Evolutionary conservation across 2,329 filamentous ascomycete species (phyloP), one percentile per base, ranked within the genome.

Genomic region (Sphaceloma murrayae): DNA sequence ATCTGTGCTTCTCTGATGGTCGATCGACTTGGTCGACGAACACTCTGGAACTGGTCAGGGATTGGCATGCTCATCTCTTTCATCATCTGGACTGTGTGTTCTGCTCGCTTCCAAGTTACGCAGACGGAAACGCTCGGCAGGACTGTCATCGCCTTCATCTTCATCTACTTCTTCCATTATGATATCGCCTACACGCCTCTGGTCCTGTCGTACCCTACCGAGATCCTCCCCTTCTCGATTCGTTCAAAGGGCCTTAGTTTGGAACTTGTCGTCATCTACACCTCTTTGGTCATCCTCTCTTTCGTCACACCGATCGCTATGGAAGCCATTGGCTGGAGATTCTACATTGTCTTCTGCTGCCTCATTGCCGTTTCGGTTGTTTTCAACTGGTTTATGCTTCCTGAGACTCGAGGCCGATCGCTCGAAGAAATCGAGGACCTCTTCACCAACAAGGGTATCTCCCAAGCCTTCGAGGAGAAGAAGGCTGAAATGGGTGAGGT

Each of bases 381-480:
- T 34, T 78, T 80, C 52, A 75, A 81, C 26, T 79, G 71, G 61
- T 77, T 77, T 65, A 72, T 80, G 59, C 80, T 78, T 58, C 71
- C 80, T 46, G 80, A 85, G 65, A 51, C 49, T 10, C 5, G 38
- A n/a, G 27, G 27, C n/a, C 24, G 14, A 2, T 14, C 24, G 8
- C 17, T 43, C 24, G 39, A 43, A 31, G 39, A 43, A 27, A 8
- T 39, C 1, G 34, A 19, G 11, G 16, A 16, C 22, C 27, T 39
- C n/a, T 39, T 39, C n/a, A n/a, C n/a, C n/a, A n/a, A n/a, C n/a
- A n/a, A n/a, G n/a, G n/a, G n/a, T n/a, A n/a, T n/a, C n/a, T n/a
- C n/a, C n/a, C n/a, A n/a, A n/a, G n/a, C n/a, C n/a, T n/a, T n/a
- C n/a, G n/a, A n/a, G n/a, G n/a, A n/a, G n/a, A n/a, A n/a, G n/a